Evolutionary conservation across 2,329 filamentous ascomycete species (phyloP).

Genomic region (Fusarium multiceps): DNA sequence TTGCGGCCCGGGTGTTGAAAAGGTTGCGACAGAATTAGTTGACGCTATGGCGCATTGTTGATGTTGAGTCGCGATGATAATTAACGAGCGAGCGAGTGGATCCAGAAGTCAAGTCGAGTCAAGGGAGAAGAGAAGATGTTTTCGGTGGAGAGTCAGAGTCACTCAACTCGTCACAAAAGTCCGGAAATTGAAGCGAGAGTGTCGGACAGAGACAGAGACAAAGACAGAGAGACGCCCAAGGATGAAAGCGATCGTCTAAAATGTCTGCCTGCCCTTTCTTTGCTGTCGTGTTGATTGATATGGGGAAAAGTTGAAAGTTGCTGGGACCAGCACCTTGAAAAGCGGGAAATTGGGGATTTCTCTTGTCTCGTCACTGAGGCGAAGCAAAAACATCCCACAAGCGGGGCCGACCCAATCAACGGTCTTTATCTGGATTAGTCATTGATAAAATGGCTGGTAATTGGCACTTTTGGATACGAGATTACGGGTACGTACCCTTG

Average conservation of each 20-base stretch:
- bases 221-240: background rate
- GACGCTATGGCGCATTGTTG: constrained; percentile 10
- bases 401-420: background rate
- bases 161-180: background rate
- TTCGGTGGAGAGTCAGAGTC: background rate
- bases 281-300: background rate
- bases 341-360: background rate
- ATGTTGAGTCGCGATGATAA: constrained; percentile 3
- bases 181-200: constrained; percentile 12
- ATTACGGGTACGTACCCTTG: background rate
- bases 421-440: background rate
- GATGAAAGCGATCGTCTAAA: background rate
- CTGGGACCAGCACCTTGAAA: background rate
- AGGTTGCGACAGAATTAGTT: background rate
- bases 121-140: background rate
- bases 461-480: background rate
- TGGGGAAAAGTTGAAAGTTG: background rate
- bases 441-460: background rate
- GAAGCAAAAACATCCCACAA: background rate
- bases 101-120: background rate
- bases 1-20: background rate
- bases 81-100: background rate
- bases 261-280: background rate
- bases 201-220: background rate
- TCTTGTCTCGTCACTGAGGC: background rate